A percentile compares a stretch with the other conserved stretches of the same genome.
phyloP scores from a whole-genome alignment of 345 rosid genomes.

The Dipteronia dyeriana region DNA sequence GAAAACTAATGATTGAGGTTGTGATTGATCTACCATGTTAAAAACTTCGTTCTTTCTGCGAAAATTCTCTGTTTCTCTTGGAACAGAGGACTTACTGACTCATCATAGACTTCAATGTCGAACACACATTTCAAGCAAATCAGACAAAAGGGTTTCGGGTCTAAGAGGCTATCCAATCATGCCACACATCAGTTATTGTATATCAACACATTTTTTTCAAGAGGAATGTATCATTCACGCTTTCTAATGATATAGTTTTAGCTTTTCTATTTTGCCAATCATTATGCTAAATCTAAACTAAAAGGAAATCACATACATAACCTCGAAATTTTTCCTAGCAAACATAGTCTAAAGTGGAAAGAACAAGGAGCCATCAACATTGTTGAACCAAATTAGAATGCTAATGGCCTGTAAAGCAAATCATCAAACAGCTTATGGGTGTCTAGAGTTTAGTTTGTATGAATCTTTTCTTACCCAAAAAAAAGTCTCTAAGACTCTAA shows the following conservation, averaged over 20 bases:
- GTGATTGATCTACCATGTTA: background rate
- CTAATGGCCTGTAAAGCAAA: background rate
- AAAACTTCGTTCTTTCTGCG: too few species aligned
- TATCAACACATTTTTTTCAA: too few species aligned
- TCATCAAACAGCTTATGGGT: background rate
- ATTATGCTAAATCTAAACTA: background rate
- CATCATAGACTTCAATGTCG: background rate
- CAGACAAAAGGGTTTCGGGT: background rate
- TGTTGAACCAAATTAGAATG: background rate
- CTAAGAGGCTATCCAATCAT: background rate
- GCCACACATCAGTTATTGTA: background rate
- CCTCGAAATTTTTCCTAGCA: background rate
- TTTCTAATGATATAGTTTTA: too few species aligned
- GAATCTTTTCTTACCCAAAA: background rate
- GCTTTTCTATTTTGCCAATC: too few species aligned
- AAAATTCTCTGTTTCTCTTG: too few species aligned
- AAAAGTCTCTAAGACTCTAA: too few species aligned
- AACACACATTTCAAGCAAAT: background rate
- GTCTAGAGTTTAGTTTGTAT: background rate
- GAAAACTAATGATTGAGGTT: background rate
- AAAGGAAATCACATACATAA: background rate
- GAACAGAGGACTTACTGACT: too few species aligned
- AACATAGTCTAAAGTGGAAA: background rate
- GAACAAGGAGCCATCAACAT: background rate
- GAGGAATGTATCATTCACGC: too few species aligned